phyloP scores from a whole-genome alignment of 768 basidiomycete species.

The Psilocybe azurescens region DNA sequence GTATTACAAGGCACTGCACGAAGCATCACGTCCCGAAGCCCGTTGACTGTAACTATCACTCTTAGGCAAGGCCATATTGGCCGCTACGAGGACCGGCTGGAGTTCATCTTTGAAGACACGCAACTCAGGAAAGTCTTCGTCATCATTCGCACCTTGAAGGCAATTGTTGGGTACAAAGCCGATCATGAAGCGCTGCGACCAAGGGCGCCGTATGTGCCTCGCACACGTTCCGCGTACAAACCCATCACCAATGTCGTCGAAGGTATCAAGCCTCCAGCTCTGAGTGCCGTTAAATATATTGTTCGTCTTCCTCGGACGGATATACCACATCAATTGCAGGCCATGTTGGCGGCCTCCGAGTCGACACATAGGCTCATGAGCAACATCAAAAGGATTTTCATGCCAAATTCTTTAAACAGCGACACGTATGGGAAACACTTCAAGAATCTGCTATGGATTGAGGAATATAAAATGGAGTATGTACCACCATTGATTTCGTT shows the following conservation, averaged over 20 bases:
- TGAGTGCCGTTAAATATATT: slow-evolving; percentile 48
- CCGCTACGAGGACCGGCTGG: slow-evolving; percentile 56
- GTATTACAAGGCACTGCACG: slow-evolving; percentile 17
- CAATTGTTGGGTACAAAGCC: slow-evolving; percentile 48
- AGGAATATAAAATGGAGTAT: slow-evolving; percentile 52
- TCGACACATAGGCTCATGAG: slow-evolving; percentile 32
- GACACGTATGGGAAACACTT: slow-evolving; percentile 50
- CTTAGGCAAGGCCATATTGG: slow-evolving; percentile 46
- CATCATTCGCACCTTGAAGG: slow-evolving; percentile 50
- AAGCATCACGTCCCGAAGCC: slow-evolving; percentile 25
- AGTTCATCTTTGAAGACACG: slow-evolving; percentile 55
- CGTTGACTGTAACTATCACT: slow-evolving; percentile 35
- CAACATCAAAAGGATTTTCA: slow-evolving; percentile 36
- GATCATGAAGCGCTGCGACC: slow-evolving; percentile 54
- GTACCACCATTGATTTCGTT: slow-evolving; percentile 13
- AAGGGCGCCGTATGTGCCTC: slow-evolving; percentile 49
- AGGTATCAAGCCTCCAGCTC: slow-evolving; percentile 46
- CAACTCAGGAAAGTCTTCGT: slow-evolving; percentile 48
- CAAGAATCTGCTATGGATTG: slow-evolving; percentile 59
- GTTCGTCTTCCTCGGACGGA: slow-evolving; percentile 39
- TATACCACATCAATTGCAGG: slow-evolving; percentile 42
- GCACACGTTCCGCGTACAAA: slow-evolving; percentile 34
- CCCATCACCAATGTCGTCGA: slow-evolving; percentile 41
- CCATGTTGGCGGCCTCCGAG: slow-evolving; percentile 34
- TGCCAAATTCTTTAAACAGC: slow-evolving; percentile 45